Evolutionary conservation across 495 filamentous ascomycete genomes (phyloP).

Genomic region (Hypoxylon subgilvum): DNA sequence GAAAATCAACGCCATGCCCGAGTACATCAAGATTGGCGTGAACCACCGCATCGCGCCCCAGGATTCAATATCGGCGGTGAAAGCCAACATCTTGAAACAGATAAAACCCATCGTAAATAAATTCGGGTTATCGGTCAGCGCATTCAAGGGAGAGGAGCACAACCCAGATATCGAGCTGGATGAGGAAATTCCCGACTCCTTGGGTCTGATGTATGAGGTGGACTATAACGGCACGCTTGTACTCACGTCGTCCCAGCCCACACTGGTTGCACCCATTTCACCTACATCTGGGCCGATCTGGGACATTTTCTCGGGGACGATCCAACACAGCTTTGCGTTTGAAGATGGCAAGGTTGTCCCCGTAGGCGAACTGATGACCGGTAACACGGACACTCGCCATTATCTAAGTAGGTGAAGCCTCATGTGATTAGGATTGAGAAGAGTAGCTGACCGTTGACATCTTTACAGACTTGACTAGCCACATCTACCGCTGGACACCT

Average conservation of each 20-base stretch:
- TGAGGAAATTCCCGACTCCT: slow-evolving; percentile 39
- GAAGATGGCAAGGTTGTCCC: slow-evolving; percentile 64
- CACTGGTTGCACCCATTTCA: slow-evolving; percentile 62
- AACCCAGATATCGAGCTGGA: slow-evolving; percentile 47
- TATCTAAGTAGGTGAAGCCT: slow-evolving; percentile 58
- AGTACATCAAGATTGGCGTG: slow-evolving; percentile 63
- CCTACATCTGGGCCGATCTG: slow-evolving; percentile 56
- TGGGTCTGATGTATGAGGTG: slow-evolving; percentile 57
- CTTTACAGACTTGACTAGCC: slow-evolving; percentile 57
- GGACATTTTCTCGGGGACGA: slow-evolving; percentile 63
- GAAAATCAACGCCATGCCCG: slow-evolving; percentile 71
- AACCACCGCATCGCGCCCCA: slow-evolving; percentile 71
- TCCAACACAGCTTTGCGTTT: slow-evolving; percentile 63
- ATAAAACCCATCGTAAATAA: slow-evolving; percentile 59
- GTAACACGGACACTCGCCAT: slow-evolving; percentile 67
- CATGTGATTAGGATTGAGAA: slow-evolving; percentile 39
- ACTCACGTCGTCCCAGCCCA: slow-evolving; percentile 50
- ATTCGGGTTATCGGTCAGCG: slow-evolving; percentile 58
- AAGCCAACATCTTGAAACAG: slow-evolving; percentile 56
- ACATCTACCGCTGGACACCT: slow-evolving; percentile 65
- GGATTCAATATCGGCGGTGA: slow-evolving; percentile 57
- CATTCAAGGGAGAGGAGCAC: slow-evolving; percentile 49
- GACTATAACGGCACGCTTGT: slow-evolving; percentile 60
- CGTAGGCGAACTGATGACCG: slow-evolving; percentile 69
- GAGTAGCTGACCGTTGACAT: slow-evolving; percentile 46